Base-by-base conservation (phyloP, 2,329 filamentous ascomycete genomes). In the Conoideocrella luteorostrata region DNA sequence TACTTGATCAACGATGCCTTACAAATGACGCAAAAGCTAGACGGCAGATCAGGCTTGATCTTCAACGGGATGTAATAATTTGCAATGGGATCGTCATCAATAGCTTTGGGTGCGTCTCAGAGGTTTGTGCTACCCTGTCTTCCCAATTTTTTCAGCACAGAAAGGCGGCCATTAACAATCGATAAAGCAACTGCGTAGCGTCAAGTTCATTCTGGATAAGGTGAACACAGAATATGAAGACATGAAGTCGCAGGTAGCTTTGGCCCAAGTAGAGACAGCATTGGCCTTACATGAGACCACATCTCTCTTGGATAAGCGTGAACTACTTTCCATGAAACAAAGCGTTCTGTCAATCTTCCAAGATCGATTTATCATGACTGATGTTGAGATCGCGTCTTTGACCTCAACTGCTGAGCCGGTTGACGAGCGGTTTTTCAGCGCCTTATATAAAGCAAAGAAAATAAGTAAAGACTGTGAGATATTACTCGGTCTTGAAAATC, bases 51-150 rank as follows among this genome's bases (percentile, higher is more conserved):
- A 81, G 90, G 13, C 66, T 95, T 1, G 82, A 94, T 59, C 74
- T 95, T 2, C 89, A 97, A 60, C 91, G 86, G 61, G 90, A 97
- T 59, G 86, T 96, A 29, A 90, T 97, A 45, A 80, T 91, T 51
- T 89, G 86, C 65, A 96, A 97, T 78, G 89, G 86, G 39, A 80
- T 88, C 51, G 86, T 97, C 50, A 80, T 97, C 46, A 74, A 79
- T 43, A 88, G 95, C 59, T 97, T 97, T 65, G 88, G 89, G 28
- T 77, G 82, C 44, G 88, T 98, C 51, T 88, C 90, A 23, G 87
- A 94, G 75, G 87, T 91, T 64, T 60, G 74, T 59, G 45, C 35
- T 12, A n/a, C 36, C 24, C 22, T 13, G 2, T 11, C 21, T 29
- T 13, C 22, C 13, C 13, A 15, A 43, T 29, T 6, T 21, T 18